Conservation (phyloP, 495 filamentous ascomycete genomes). For the Lentithecium fluviatile region DNA sequence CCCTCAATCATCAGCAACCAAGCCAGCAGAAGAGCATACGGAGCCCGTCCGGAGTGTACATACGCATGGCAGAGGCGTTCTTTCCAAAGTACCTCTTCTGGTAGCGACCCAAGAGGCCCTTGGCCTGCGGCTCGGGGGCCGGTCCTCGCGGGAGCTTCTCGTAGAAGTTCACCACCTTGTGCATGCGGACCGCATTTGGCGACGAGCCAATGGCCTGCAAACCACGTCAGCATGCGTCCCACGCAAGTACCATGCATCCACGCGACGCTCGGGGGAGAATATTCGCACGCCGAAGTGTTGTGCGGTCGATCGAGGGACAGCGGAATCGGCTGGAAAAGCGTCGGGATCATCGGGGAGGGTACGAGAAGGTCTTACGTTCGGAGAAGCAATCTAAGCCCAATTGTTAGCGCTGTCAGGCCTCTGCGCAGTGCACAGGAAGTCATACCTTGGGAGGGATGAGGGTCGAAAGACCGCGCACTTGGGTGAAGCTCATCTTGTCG, state of each 20-base stretch:
- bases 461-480: constrained; percentile 88
- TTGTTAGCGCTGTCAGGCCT: constrained; percentile 31
- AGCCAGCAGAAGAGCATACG: not conserved
- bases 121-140: constrained; percentile 74
- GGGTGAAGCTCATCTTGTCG: constrained; percentile 85
- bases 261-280: not conserved
- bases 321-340: not conserved
- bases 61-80: constrained; percentile 84
- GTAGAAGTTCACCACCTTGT: constrained; percentile 96
- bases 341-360: constrained; percentile 27
- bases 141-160: constrained; percentile 89
- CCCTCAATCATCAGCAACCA: constrained; percentile 31
- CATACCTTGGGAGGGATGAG: constrained; percentile 96
- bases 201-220: constrained; percentile 82
- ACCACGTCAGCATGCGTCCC: constrained; percentile 15
- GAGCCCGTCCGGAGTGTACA: constrained; percentile 43
- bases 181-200: constrained; percentile 92
- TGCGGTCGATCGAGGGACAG: constrained; percentile 22
- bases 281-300: constrained; percentile 6
- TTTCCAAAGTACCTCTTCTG: constrained; percentile 93
- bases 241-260: not conserved
- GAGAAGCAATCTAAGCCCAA: constrained; percentile 71
- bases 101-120: constrained; percentile 81
- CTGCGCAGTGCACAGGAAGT: constrained; percentile 17
- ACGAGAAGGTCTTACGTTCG: constrained; percentile 67